These are phyloP conservation scores for Camellia sinensis DNA, from an alignment of 148 eudicot genomes.

Conservation along the genomic window DNA sequence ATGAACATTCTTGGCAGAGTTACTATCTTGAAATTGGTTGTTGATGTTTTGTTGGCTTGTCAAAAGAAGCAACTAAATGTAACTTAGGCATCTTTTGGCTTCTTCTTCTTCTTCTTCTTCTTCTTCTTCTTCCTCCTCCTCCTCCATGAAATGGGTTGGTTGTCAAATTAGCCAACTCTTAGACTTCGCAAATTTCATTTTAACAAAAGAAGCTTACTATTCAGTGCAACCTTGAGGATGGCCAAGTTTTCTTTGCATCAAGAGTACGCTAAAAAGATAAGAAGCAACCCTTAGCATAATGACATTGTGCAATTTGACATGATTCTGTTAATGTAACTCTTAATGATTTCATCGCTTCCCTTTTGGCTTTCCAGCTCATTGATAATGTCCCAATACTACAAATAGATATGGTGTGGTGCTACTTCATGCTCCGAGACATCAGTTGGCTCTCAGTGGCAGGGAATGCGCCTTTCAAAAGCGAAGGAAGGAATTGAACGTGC, in stretches of 20 bases:
- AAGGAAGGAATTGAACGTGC: conserved; percentile 73
- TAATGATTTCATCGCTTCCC: not conserved
- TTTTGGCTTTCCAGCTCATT: conserved; percentile 41
- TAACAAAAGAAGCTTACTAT: not conserved
- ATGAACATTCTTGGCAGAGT: not conserved
- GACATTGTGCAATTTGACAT: not conserved
- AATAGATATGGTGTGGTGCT: conserved; percentile 97
- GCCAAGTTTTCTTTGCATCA: not conserved
- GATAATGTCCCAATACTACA: conserved; percentile 91
- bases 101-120: not conserved
- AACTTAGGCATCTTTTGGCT: not conserved
- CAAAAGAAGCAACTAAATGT: not conserved
- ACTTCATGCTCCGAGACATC: conserved; percentile 91
- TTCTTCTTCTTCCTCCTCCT: not conserved
- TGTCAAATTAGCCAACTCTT: not conserved
- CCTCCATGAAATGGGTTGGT: not conserved
- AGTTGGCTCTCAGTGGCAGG: conserved; percentile 83
- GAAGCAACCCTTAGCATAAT: conserved; percentile 10
- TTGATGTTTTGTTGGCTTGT: not conserved
- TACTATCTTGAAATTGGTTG: conserved; percentile 12
- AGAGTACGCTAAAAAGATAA: conserved; percentile 1
- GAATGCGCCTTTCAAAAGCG: conserved; percentile 81
- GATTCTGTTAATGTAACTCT: not conserved
- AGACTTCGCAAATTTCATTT: not conserved
- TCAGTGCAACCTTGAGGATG: conserved; percentile 4